Conservation (phyloP, 1,284 basidiomycete genomes). For the Pulchroboletus neoregius region DNA sequence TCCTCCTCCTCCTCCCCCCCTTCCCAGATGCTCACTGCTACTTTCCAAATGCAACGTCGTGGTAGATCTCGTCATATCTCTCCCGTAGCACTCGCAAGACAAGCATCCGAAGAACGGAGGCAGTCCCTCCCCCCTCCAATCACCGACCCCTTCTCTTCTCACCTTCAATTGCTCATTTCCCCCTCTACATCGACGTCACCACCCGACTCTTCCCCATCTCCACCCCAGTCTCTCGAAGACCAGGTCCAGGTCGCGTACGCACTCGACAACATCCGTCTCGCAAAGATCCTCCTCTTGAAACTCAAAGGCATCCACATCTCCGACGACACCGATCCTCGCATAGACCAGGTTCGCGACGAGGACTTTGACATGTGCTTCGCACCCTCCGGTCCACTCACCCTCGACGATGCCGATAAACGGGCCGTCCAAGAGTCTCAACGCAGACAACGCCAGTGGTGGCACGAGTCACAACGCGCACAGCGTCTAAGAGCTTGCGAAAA, state of each 20-base stretch:
- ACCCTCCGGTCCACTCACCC: slow-evolving; percentile 47
- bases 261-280: slow-evolving; percentile 58
- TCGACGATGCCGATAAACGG: slow-evolving; percentile 46
- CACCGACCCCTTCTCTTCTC: too few relatives aligned
- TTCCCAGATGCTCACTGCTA: too few relatives aligned
- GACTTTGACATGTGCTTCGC: slow-evolving; percentile 61
- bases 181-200: too few relatives aligned
- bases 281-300: slow-evolving; percentile 57
- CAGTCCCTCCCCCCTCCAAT: slow-evolving; percentile 18
- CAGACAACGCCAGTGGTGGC: slow-evolving; percentile 35
- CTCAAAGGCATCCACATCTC: slow-evolving; percentile 58
- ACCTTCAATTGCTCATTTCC: too few relatives aligned
- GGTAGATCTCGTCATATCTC: slow-evolving; percentile 50
- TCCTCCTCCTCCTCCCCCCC: slow-evolving; percentile 2
- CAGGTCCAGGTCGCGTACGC: slow-evolving; percentile 65
- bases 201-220: too few relatives aligned
- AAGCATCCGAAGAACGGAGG: slow-evolving; percentile 46
- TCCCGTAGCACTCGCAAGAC: slow-evolving; percentile 44
- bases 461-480: slow-evolving; percentile 39
- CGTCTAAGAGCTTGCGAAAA: slow-evolving; percentile 45
- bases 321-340: slow-evolving; percentile 56
- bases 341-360: slow-evolving; percentile 58
- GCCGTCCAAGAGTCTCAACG: slow-evolving; percentile 39
- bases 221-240: slow-evolving; percentile 45
- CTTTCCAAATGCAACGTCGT: slow-evolving; percentile 19